Base-by-base conservation (phyloP, 371 early-diverging fungal genomes). In the Mucor circinelloides region DNA sequence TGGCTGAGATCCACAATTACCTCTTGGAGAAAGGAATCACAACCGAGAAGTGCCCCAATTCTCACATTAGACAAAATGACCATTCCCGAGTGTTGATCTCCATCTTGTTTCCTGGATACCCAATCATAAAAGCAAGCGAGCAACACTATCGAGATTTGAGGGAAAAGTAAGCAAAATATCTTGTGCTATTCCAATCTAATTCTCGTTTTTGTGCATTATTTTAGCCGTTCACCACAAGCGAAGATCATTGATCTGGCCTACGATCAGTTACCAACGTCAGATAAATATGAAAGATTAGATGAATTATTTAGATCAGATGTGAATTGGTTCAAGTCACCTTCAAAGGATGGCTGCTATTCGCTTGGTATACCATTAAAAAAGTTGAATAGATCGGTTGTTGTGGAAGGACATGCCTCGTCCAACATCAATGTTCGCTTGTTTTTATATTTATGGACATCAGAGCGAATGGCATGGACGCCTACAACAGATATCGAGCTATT, bases 401-500 rank as follows among this genome's bases (percentile, higher is more conserved):
- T 28, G 15, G 68, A 66, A 60, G 66, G 71, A 7, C 73, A 75
- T 61, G 68, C 73, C 44, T 59, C 69, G 34, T 70, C 70, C 15
- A 64, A 68, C 21, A n/a, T 67, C 10, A 69, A 80, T 40, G 64
- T 80, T 4, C 69, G 77, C 3, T 27, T 78, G 9, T 73, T 75
- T 52, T 23, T 78, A 6, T 77, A 77, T 50, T 40, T 81, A 12
- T 81, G 81, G 81, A 17, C 60, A 3, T 73, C 80, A 10, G 69
- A 70, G n/a, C 63, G 72, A 44, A 62, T 69, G 63, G 46, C 66
- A 0, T 71, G 70, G 64, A 62, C 40, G 2, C 79, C 79, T 5
- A 21, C 48, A 8, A 40, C 64, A 6, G 48, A 61, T 1, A 9
- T 70, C 2, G 36, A 63, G 4, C 52, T 75, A 10, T 38, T 42